These are phyloP conservation scores for Harrya chromipes DNA, from an alignment of 768 basidiomycete genomes.

Conservation along the genomic window DNA sequence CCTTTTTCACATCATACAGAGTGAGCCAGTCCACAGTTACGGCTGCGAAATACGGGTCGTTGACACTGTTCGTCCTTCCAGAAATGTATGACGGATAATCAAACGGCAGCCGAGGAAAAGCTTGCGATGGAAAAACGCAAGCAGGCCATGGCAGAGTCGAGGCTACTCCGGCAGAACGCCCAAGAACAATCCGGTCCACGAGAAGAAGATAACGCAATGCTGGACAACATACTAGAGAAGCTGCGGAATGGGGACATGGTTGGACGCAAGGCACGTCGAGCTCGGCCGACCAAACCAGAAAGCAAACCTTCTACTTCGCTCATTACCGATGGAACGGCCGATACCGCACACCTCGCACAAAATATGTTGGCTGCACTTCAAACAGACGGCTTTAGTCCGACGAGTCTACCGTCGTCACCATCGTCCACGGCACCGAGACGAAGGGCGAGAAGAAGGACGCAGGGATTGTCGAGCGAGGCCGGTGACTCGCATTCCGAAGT, in stretches of 20 bases:
- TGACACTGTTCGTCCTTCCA: conserved; percentile 29
- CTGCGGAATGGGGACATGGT: conserved; percentile 68
- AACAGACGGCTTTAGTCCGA: conserved; percentile 57
- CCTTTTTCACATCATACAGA: conserved; percentile 91
- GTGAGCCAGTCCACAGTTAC: conserved; percentile 35
- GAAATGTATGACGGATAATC: conserved; percentile 89
- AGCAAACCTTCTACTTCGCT: conserved; percentile 22
- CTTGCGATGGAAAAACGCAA: conserved; percentile 65
- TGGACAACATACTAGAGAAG: conserved; percentile 71
- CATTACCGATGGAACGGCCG: conserved; percentile 30
- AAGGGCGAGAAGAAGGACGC: conserved; percentile 25
- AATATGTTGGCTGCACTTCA: conserved; percentile 76
- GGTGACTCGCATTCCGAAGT: conserved; percentile 28
- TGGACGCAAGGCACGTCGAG: conserved; percentile 51
- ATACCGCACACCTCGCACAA: conserved; percentile 55
- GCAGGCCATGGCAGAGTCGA: conserved; percentile 62
- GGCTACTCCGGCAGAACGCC: conserved; percentile 50
- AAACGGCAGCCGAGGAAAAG: conserved; percentile 68
- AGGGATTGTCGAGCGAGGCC: conserved; percentile 37
- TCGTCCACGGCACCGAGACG: conserved; percentile 34
- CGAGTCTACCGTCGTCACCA: conserved; percentile 48
- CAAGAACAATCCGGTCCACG: conserved; percentile 42
- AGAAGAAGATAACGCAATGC: conserved; percentile 53
- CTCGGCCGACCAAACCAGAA: conserved; percentile 39
- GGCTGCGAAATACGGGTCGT: neutral